Conservation (phyloP, 805 yeast species). For the Wickerhamomyces queroliae region DNA sequence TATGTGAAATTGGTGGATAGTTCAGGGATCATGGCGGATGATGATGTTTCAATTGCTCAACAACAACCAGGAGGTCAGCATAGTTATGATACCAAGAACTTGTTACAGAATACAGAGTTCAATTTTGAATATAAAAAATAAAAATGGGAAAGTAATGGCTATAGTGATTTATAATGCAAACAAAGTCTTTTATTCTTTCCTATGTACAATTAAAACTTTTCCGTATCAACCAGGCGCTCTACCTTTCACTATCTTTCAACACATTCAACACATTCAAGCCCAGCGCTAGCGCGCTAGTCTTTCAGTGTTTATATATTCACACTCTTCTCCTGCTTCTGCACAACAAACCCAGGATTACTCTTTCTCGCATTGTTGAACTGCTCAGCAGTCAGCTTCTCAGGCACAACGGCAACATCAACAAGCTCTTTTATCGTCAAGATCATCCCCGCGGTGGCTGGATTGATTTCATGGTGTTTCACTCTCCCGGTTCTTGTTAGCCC, state of each 20-base stretch:
- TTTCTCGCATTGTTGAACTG: constrained; percentile 53
- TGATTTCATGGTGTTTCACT: constrained; percentile 63
- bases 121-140: constrained; percentile 13
- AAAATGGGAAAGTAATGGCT: constrained; percentile 6
- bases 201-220: neutral
- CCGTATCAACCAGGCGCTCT: no score
- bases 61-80: constrained; percentile 10
- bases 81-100: constrained; percentile 17
- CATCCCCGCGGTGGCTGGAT: constrained; percentile 82
- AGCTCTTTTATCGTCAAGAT: constrained; percentile 79
- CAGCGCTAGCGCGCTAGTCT: no score
- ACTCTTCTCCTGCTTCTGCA: constrained; percentile 27
- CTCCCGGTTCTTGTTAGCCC: constrained; percentile 76
- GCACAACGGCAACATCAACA: constrained; percentile 73
- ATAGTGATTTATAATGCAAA: neutral
- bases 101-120: constrained; percentile 20
- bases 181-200: neutral
- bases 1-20: constrained; percentile 34
- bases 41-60: constrained; percentile 8
- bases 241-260: no score
- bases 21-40: constrained; percentile 28
- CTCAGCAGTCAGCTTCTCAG: constrained; percentile 40
- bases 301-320: neutral
- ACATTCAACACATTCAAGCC: no score
- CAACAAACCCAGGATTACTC: constrained; percentile 54